These are phyloP conservation scores for Dothistroma pini DNA, from an alignment of 2,329 filamentous ascomycete species.

Conservation along the genomic window DNA sequence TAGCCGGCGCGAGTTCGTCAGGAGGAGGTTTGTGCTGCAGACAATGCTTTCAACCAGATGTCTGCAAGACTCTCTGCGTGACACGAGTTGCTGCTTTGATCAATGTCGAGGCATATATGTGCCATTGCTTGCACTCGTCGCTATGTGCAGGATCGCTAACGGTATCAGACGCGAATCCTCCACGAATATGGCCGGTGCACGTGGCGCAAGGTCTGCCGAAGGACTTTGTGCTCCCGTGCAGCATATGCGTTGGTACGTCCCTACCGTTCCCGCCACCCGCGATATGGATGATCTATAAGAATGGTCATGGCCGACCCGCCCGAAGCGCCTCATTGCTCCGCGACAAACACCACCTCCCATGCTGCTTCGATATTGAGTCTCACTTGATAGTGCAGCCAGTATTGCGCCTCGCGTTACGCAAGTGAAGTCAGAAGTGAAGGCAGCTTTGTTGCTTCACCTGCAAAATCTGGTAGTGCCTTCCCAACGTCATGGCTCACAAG, in stretches of 20 bases:
- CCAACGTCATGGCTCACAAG: not conserved
- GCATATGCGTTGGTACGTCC: not conserved
- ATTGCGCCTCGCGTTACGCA: not conserved
- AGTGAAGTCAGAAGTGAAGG: not conserved
- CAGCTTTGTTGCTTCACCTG: not conserved
- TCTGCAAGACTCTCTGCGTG: too few relatives aligned
- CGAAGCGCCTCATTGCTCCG: not conserved
- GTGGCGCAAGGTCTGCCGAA: too few relatives aligned
- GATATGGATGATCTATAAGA: not conserved
- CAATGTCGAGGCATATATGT: too few relatives aligned
- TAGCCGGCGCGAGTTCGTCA: too few relatives aligned
- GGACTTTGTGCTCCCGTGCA: not conserved
- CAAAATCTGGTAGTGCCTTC: not conserved
- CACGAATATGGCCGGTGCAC: too few relatives aligned
- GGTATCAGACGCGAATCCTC: too few relatives aligned
- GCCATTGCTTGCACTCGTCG: too few relatives aligned
- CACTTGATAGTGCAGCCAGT: not conserved
- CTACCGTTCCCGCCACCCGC: not conserved
- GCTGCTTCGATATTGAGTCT: not conserved
- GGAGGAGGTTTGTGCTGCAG: too few relatives aligned
- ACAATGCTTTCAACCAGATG: too few relatives aligned
- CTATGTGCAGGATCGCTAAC: too few relatives aligned
- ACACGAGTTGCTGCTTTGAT: too few relatives aligned
- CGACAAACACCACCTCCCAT: not conserved
- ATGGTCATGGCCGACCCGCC: not conserved